A percentile compares a stretch with the other conserved stretches of the same genome.
phyloP scores from a whole-genome alignment of 2,329 filamentous ascomycete genomes.

The Aureobasidium mangrovei region DNA sequence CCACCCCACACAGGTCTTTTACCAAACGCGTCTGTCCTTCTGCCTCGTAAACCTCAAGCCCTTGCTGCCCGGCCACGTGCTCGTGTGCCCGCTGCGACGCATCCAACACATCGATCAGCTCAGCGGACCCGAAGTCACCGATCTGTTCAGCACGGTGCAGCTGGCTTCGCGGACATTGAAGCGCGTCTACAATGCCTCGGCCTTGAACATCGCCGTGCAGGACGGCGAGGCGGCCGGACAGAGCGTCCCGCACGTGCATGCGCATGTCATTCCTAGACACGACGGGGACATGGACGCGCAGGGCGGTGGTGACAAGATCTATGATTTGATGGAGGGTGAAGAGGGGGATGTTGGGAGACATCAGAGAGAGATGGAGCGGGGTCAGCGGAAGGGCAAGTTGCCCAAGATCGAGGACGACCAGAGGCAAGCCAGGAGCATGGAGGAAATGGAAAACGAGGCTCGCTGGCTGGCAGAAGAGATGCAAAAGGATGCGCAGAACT shows the following conservation, averaged over 20 bases:
- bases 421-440: conserved; percentile 55
- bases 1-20: conserved; percentile 61
- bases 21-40: conserved; percentile 69
- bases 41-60: conserved; percentile 94
- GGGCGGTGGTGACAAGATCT: conserved; percentile 63
- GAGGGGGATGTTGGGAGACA: conserved; percentile 73
- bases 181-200: conserved; percentile 53
- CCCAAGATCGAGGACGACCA: conserved; percentile 58
- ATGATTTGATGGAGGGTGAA: conserved; percentile 73
- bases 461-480: conserved; percentile 53
- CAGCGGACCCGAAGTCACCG: conserved; percentile 59
- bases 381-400: conserved; percentile 38
- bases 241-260: conserved; percentile 88
- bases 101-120: conserved; percentile 65
- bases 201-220: conserved; percentile 91
- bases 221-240: conserved; percentile 86
- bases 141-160: conserved; percentile 83
- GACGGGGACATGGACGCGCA: conserved; percentile 49
- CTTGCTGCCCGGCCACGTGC: conserved; percentile 83
- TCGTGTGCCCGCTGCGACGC: conserved; percentile 69
- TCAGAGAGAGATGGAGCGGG: conserved; percentile 46
- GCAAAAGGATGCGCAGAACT: conserved; percentile 32
- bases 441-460: conserved; percentile 76
- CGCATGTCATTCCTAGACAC: conserved; percentile 75
- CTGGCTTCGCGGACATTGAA: conserved; percentile 68